Percentiles rank a stretch among this genome's conserved stretches.
Evolutionary conservation across 768 basidiomycete species (phyloP).

Genomic region (Leccinellum luteum): DNA sequence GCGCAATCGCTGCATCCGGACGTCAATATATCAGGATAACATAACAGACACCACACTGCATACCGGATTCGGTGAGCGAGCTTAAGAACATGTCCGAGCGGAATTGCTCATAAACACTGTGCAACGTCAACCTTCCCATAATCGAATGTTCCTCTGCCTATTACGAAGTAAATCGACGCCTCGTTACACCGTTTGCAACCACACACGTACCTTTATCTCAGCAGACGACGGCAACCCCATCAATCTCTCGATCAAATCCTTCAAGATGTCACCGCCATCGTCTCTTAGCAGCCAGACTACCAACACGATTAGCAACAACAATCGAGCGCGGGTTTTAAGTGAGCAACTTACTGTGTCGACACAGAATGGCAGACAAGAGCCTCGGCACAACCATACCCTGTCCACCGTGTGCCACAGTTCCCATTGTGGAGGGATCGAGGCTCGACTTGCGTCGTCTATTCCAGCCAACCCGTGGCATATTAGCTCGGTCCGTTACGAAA

Average conservation of each 20-base stretch:
- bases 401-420: conserved; percentile 21
- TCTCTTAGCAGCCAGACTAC: conserved; percentile 69
- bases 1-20: conserved; percentile 61
- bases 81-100: conserved; percentile 86
- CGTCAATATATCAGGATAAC: neutral
- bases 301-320: neutral
- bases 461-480: neutral
- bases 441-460: conserved; percentile 45
- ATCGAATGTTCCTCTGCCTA: conserved; percentile 76
- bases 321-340: neutral
- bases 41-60: conserved; percentile 28
- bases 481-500: neutral
- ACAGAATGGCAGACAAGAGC: conserved; percentile 58
- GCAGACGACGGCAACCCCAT: conserved; percentile 53
- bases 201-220: conserved; percentile 50
- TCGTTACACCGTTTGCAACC: neutral
- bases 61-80: conserved; percentile 88
- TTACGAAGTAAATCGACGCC: neutral
- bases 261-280: conserved; percentile 50
- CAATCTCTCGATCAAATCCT: conserved; percentile 55
- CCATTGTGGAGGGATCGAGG: conserved; percentile 30
- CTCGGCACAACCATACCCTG: conserved; percentile 58
- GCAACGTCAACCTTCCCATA: conserved; percentile 74
- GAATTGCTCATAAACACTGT: conserved; percentile 76
- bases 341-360: conserved; percentile 59